A percentile compares a stretch with the other conserved stretches of the same genome.
phyloP scores from a whole-genome alignment of 768 basidiomycete species.

The Filobasidium floriforme region DNA sequence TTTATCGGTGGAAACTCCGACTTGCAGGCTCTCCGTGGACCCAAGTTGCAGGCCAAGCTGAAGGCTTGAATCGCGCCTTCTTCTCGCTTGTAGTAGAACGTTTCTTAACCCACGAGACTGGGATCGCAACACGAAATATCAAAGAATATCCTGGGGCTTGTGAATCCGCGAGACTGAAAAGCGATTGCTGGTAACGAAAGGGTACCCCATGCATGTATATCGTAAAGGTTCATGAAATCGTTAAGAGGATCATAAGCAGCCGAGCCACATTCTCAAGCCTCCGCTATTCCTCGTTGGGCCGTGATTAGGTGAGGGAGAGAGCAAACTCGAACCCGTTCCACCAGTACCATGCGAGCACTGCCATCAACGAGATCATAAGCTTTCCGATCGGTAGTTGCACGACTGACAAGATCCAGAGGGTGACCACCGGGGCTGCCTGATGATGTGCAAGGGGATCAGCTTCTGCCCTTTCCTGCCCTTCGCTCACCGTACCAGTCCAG shows the following conservation, averaged over 20 bases:
- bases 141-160: not conserved
- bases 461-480: too few species aligned
- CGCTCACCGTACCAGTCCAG: not conserved
- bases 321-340: constrained; percentile 32
- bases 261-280: too few species aligned
- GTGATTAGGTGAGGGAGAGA: not conserved
- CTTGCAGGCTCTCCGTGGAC: constrained; percentile 28
- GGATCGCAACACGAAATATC: not conserved
- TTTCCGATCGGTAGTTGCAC: constrained; percentile 38
- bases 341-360: constrained; percentile 34
- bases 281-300: too few species aligned
- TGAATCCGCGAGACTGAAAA: too few species aligned
- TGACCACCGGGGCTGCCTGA: constrained; percentile 42
- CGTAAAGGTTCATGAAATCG: too few species aligned
- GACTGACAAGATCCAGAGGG: constrained; percentile 42
- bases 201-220: too few species aligned
- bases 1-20: constrained; percentile 44
- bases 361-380: constrained; percentile 29
- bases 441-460: too few species aligned
- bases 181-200: too few species aligned
- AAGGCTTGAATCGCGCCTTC: constrained; percentile 3
- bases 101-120: not conserved
- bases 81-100: not conserved
- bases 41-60: constrained; percentile 12
- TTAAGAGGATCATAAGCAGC: too few species aligned